Conservation (phyloP, 495 filamentous ascomycete genomes). For the Chaetomium cochliodes region DNA sequence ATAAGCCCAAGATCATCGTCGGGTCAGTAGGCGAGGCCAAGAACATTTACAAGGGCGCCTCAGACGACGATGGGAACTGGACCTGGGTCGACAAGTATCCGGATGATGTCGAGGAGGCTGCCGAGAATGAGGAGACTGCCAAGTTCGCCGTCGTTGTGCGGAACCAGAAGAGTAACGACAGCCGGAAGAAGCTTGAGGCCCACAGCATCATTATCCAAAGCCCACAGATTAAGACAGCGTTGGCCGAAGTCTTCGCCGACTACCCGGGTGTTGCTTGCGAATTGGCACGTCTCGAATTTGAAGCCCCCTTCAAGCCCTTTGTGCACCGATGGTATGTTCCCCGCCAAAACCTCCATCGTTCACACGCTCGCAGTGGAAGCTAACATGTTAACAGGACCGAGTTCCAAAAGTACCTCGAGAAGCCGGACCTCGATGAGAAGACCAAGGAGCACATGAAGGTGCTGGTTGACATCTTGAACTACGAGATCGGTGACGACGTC, state of each 20-base stretch:
- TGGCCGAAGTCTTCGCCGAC: constrained; percentile 55
- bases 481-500: constrained; percentile 58
- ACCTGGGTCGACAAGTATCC: constrained; percentile 43
- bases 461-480: constrained; percentile 54
- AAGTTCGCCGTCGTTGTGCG: constrained; percentile 38
- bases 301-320: constrained; percentile 59
- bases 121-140: constrained; percentile 41
- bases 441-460: constrained; percentile 58
- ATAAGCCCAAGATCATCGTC: constrained; percentile 25
- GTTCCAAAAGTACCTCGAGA: constrained; percentile 47
- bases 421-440: constrained; percentile 48
- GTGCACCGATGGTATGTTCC: constrained; percentile 63
- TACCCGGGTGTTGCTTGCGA: constrained; percentile 65
- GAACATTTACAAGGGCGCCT: constrained; percentile 40
- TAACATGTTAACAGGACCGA: constrained; percentile 31
- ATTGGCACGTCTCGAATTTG: constrained; percentile 59
- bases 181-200: constrained; percentile 59
- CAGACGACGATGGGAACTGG: constrained; percentile 40
- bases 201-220: constrained; percentile 66
- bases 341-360: not conserved
- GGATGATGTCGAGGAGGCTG: constrained; percentile 39
- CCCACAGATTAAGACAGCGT: constrained; percentile 57
- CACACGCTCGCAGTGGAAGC: not conserved
- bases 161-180: constrained; percentile 45
- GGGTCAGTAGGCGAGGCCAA: constrained; percentile 39